phyloP scores from a whole-genome alignment of 768 basidiomycete species.

The Psilocybe subaeruginosa region DNA sequence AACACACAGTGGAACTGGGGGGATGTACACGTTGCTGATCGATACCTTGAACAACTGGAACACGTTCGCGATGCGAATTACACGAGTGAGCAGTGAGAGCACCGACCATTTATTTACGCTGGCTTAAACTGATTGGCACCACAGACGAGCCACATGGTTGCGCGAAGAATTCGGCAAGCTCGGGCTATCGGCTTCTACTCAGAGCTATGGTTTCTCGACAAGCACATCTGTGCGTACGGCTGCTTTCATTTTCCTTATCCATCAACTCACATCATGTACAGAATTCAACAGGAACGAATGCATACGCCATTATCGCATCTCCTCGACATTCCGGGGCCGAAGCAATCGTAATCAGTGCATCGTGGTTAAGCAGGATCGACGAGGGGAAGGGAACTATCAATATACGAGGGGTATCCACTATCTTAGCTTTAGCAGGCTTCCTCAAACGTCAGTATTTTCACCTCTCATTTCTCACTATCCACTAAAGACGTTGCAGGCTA shows the following conservation, averaged over 20 bases:
- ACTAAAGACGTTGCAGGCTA: conserved; percentile 50
- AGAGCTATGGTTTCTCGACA: conserved; percentile 64
- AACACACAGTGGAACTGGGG: conserved; percentile 92
- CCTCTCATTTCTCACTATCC: not conserved
- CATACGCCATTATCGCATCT: conserved; percentile 80
- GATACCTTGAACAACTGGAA: conserved; percentile 75
- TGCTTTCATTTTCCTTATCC: not conserved
- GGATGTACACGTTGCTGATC: conserved; percentile 86
- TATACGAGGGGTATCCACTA: conserved; percentile 82
- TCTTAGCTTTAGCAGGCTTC: conserved; percentile 83
- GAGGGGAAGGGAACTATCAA: conserved; percentile 68
- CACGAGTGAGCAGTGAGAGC: conserved; percentile 70
- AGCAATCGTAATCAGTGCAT: conserved; percentile 89
- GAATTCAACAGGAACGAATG: conserved; percentile 70
- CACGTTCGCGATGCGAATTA: conserved; percentile 61
- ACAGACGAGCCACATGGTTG: conserved; percentile 69
- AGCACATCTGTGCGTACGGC: conserved; percentile 51
- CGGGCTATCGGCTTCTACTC: conserved; percentile 72
- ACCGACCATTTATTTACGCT: not conserved
- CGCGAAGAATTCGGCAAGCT: conserved; percentile 68
- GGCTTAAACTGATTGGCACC: not conserved
- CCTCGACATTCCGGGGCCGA: conserved; percentile 94
- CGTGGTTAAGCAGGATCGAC: conserved; percentile 76
- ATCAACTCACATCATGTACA: conserved; percentile 27
- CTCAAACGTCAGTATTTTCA: conserved; percentile 63